These are phyloP conservation scores for Diplodia scrobiculata DNA, from an alignment of 2,329 filamentous ascomycete species.

Conservation along the genomic window DNA sequence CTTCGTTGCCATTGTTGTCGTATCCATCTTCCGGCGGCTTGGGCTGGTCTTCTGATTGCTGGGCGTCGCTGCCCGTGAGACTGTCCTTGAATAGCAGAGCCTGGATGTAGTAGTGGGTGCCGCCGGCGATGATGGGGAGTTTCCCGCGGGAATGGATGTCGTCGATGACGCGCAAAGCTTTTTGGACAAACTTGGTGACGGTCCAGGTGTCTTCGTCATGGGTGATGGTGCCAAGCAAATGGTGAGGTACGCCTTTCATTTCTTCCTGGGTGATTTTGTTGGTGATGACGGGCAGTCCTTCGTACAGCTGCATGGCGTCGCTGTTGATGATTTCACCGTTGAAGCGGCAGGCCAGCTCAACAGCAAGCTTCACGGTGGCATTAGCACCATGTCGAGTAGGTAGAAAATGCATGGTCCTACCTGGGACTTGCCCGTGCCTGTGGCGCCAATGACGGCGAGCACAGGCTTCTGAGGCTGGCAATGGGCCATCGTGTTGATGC, in stretches of 20 bases:
- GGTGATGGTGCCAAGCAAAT: slow-evolving; percentile 78
- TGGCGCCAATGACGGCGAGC: slow-evolving; percentile 82
- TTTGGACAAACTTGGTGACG: slow-evolving; percentile 73
- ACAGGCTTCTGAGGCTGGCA: slow-evolving; percentile 56
- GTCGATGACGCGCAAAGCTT: slow-evolving; percentile 68
- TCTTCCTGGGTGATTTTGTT: slow-evolving; percentile 83
- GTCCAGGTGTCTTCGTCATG: slow-evolving; percentile 80
- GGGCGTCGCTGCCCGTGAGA: slow-evolving; percentile 45
- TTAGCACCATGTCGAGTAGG: slow-evolving; percentile 38
- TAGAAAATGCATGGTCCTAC: slow-evolving; percentile 51
- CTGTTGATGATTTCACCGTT: slow-evolving; percentile 96
- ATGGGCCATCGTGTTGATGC: slow-evolving; percentile 18
- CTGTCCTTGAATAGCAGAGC: slow-evolving; percentile 79
- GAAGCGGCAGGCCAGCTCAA: slow-evolving; percentile 79
- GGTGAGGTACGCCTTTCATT: slow-evolving; percentile 78
- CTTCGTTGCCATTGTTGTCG: neutral
- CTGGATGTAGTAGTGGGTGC: slow-evolving; percentile 94
- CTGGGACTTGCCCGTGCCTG: slow-evolving; percentile 91
- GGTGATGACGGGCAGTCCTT: slow-evolving; percentile 87
- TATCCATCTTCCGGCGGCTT: neutral
- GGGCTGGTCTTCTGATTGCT: slow-evolving; percentile 34
- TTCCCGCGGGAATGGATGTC: slow-evolving; percentile 78
- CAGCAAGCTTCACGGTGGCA: slow-evolving; percentile 68
- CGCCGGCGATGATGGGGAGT: slow-evolving; percentile 87
- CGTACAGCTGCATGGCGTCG: slow-evolving; percentile 97